Evolutionary conservation across 352 stramenopile genomes (phyloP).

Genomic region (Pythium phragmiticola): DNA sequence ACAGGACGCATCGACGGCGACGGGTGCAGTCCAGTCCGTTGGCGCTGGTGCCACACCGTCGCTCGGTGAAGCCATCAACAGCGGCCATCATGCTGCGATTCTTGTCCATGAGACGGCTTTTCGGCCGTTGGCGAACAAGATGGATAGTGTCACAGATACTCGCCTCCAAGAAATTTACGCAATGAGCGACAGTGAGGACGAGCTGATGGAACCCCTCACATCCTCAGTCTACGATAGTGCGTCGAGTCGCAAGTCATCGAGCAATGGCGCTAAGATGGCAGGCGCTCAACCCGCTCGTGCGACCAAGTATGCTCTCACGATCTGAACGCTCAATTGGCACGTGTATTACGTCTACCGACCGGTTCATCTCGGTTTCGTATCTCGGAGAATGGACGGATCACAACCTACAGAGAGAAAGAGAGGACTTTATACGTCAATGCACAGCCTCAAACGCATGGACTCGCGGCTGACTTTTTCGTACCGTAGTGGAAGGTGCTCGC

Average conservation of each 20-base stretch:
- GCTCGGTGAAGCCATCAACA: constrained; percentile 44
- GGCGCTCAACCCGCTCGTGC: constrained; percentile 32
- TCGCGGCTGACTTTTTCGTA: neutral
- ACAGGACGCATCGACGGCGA: neutral
- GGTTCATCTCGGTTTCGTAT: constrained; percentile 7
- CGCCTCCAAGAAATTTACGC: constrained; percentile 76
- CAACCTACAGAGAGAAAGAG: constrained; percentile 31
- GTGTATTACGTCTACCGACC: constrained; percentile 1
- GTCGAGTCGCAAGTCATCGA: constrained; percentile 36
- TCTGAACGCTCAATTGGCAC: neutral
- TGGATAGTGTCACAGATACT: constrained; percentile 51
- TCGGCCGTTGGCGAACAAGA: constrained; percentile 45
- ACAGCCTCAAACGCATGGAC: neutral
- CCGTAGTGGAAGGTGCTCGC: constrained; percentile 22
- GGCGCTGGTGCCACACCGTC: constrained; percentile 14
- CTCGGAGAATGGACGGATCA: constrained; percentile 58
- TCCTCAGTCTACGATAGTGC: constrained; percentile 49
- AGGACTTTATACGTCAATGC: neutral
- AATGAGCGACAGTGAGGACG: constrained; percentile 87
- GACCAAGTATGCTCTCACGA: constrained; percentile 56
- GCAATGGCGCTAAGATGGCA: constrained; percentile 22
- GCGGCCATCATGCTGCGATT: constrained; percentile 47
- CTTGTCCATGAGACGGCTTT: constrained; percentile 68
- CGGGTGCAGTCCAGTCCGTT: neutral
- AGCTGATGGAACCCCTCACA: constrained; percentile 62